Evolutionary conservation across 2,329 filamentous ascomycete species (phyloP).

Genomic region (Zymoseptoria tritici): DNA sequence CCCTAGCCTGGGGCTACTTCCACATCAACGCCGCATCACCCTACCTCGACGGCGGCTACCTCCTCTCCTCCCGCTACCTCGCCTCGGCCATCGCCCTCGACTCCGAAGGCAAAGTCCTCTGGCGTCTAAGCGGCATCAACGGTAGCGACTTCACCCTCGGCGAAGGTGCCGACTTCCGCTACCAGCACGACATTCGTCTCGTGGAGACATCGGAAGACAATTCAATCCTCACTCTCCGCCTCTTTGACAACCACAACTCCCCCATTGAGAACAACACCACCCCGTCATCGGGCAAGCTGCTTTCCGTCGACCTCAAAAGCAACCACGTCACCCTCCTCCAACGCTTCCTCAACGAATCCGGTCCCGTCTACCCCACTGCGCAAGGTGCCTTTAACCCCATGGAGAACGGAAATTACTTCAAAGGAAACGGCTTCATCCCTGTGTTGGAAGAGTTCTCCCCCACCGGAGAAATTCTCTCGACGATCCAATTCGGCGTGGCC

Average conservation of each 20-base stretch:
- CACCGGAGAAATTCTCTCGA: conserved; percentile 6
- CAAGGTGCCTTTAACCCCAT: conserved; percentile 14
- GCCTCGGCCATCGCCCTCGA: conserved; percentile 14
- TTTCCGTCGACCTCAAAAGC: conserved; percentile 8
- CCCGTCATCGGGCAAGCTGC: conserved; percentile 14
- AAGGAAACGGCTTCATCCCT: conserved; percentile 15
- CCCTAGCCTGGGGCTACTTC: conserved; percentile 17
- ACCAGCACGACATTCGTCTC: conserved; percentile 17
- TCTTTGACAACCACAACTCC: conserved; percentile 17
- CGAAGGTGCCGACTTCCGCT: conserved; percentile 12
- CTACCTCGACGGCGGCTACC: conserved; percentile 11
- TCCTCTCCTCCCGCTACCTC: conserved; percentile 16
- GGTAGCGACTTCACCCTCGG: conserved; percentile 10
- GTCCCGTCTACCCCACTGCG: conserved; percentile 13
- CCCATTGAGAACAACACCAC: conserved; percentile 15
- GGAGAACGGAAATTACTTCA: conserved; percentile 12
- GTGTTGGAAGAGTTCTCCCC: conserved; percentile 16
- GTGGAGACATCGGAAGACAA: neutral
- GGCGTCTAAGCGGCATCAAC: conserved; percentile 12
- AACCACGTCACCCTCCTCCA: conserved; percentile 6
- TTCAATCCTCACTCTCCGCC: conserved; percentile 1
- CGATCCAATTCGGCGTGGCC: conserved; percentile 16
- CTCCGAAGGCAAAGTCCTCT: conserved; percentile 11
- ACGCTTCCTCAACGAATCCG: conserved; percentile 9
- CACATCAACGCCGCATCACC: conserved; percentile 17